Evolutionary conservation across 2,329 filamentous ascomycete species (phyloP).

Genomic region (Aspergillaceae sp.): DNA sequence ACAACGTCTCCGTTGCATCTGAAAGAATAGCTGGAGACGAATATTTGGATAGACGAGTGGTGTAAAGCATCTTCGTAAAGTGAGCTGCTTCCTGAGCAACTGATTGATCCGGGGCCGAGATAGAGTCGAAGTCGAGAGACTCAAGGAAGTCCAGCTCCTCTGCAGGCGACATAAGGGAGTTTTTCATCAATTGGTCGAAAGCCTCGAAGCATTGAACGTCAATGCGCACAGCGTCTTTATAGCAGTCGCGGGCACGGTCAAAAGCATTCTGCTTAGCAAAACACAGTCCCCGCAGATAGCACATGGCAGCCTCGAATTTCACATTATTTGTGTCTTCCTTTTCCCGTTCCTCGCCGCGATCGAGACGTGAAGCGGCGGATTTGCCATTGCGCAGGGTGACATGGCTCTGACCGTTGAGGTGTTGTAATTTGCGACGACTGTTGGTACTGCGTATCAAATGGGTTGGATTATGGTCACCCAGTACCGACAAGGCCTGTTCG

Average conservation of each 20-base stretch:
- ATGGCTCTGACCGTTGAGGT: constrained; percentile 48
- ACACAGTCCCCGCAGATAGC: constrained; percentile 85
- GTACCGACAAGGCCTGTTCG: constrained; percentile 74
- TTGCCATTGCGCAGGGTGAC: constrained; percentile 42
- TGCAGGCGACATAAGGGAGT: constrained; percentile 78
- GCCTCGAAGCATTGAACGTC: constrained; percentile 98
- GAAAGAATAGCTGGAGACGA: constrained; percentile 76
- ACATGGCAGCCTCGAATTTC: constrained; percentile 94
- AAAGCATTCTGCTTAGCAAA: constrained; percentile 97
- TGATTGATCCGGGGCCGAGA: constrained; percentile 58
- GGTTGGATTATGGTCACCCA: constrained; percentile 89
- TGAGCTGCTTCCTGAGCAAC: constrained; percentile 78
- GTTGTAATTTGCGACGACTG: constrained; percentile 61
- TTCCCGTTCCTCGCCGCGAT: constrained; percentile 53
- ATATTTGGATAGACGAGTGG: constrained; percentile 90
- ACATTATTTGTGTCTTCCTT: constrained; percentile 65
- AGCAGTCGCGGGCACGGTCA: constrained; percentile 93
- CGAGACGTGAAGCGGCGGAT: constrained; percentile 38
- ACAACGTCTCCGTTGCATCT: constrained; percentile 78
- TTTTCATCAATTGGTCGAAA: constrained; percentile 96
- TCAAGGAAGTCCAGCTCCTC: constrained; percentile 88
- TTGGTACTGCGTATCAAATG: constrained; percentile 69
- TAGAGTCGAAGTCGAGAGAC: constrained; percentile 80
- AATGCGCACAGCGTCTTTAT: constrained; percentile 93
- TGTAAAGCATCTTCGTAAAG: constrained; percentile 94